Conservation (phyloP, 345 rosid genomes). For the Euphorbia peplus region DNA sequence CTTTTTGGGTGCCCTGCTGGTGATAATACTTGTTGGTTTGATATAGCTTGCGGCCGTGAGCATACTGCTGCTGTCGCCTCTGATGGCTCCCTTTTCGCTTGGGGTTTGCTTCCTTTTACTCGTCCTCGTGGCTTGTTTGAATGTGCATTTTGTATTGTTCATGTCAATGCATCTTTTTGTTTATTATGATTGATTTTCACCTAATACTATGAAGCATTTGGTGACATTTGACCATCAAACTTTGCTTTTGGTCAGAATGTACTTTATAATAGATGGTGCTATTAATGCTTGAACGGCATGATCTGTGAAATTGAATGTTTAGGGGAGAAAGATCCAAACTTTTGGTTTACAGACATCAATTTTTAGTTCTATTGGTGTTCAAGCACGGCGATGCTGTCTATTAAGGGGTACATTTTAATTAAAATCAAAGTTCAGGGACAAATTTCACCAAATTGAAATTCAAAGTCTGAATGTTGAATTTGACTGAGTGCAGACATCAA, state of each 20-base stretch:
- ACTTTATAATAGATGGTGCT: background rate
- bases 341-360: background rate
- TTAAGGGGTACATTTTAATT: background rate
- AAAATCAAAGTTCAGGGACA: background rate
- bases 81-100: constrained; percentile 93
- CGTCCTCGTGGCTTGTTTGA: constrained; percentile 1
- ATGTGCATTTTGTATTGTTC: background rate
- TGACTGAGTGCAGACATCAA: background rate
- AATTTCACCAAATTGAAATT: background rate
- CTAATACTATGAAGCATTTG: background rate
- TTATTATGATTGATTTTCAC: background rate
- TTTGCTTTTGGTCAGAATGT: background rate
- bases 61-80: constrained; percentile 96
- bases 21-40: constrained; percentile 75
- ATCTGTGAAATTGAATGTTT: background rate
- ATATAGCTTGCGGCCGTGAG: constrained; percentile 89
- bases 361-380: background rate
- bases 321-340: background rate
- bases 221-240: background rate
- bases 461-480: background rate
- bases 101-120: constrained; percentile 58
- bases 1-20: constrained; percentile 90
- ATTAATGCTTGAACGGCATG: background rate
- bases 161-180: background rate
- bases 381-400: background rate